These are phyloP conservation scores for Rhododendron ovatum DNA, from an alignment of 148 eudicot genomes.

Conservation along the genomic window DNA sequence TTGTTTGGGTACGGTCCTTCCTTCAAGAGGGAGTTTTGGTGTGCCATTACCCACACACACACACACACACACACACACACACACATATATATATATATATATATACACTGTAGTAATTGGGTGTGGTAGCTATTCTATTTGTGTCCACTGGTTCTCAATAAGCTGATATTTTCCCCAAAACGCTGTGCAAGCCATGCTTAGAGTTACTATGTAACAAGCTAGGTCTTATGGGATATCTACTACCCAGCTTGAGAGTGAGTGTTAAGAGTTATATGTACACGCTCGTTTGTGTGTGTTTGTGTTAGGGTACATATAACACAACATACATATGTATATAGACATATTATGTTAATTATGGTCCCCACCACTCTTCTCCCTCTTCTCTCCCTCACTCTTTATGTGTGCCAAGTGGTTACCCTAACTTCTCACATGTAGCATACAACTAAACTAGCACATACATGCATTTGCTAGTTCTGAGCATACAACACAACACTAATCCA, in stretches of 20 bases:
- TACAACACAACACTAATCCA: not conserved
- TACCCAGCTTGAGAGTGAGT: not conserved
- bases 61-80: too few species aligned
- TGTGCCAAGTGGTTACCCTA: not conserved
- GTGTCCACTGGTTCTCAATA: not conserved
- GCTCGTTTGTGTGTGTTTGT: too few species aligned
- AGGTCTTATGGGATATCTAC: not conserved
- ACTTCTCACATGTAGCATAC: not conserved
- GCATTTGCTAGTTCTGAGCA: not conserved
- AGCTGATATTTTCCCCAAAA: not conserved
- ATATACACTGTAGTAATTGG: not conserved
- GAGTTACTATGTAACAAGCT: not conserved
- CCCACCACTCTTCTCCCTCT: not conserved
- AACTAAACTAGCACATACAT: not conserved
- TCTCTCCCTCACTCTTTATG: not conserved
- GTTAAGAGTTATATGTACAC: too few species aligned
- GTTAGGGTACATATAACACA: not conserved
- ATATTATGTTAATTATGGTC: not conserved
- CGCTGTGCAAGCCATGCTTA: not conserved
- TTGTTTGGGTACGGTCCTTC: not conserved
- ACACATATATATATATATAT: too few species aligned
- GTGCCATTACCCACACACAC: not conserved
- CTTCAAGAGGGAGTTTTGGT: not conserved
- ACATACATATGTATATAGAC: not conserved
- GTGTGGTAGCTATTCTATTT: not conserved